phyloP scores from a whole-genome alignment of 1,139 yeast genomes.

The Geotrichum phurueaensis region DNA sequence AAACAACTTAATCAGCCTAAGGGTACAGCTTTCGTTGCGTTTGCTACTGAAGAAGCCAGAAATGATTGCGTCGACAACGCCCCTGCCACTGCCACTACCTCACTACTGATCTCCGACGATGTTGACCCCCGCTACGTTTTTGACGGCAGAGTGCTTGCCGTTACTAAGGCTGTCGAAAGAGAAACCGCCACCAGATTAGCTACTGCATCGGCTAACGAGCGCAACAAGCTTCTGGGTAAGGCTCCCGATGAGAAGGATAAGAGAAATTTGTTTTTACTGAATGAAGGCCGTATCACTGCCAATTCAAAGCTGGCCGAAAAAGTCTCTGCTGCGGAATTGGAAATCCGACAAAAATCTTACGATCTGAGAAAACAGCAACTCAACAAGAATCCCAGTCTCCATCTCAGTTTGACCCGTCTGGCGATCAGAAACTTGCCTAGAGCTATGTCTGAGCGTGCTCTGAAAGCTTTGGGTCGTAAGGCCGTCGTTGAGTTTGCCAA shows the following conservation, averaged over 20 bases:
- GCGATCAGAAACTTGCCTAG: constrained; percentile 93
- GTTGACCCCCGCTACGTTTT: constrained; percentile 83
- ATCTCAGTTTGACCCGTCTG: constrained; percentile 84
- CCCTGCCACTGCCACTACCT: constrained; percentile 68
- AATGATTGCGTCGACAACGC: constrained; percentile 68
- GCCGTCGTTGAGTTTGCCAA: constrained; percentile 95
- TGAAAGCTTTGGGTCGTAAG: constrained; percentile 88
- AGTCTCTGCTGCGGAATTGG: constrained; percentile 68
- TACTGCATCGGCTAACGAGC: constrained; percentile 63
- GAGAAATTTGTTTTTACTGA: constrained; percentile 76
- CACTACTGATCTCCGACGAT: constrained; percentile 85
- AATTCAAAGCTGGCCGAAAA: constrained; percentile 72
- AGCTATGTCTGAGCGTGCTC: constrained; percentile 78
- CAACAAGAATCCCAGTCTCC: constrained; percentile 83
- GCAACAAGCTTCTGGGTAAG: constrained; percentile 74
- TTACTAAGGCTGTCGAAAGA: constrained; percentile 81
- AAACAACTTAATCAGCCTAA: constrained; percentile 77
- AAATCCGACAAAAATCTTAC: constrained; percentile 82
- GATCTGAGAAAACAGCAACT: constrained; percentile 83
- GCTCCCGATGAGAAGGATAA: constrained; percentile 74
- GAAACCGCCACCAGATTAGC: constrained; percentile 74
- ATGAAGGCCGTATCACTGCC: constrained; percentile 87
- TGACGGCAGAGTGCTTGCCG: constrained; percentile 83
- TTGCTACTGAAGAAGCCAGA: constrained; percentile 55
- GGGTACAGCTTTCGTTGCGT: constrained; percentile 95